Base-by-base conservation (phyloP, 2,329 filamentous ascomycete genomes). In the Trichoderma sp. region DNA sequence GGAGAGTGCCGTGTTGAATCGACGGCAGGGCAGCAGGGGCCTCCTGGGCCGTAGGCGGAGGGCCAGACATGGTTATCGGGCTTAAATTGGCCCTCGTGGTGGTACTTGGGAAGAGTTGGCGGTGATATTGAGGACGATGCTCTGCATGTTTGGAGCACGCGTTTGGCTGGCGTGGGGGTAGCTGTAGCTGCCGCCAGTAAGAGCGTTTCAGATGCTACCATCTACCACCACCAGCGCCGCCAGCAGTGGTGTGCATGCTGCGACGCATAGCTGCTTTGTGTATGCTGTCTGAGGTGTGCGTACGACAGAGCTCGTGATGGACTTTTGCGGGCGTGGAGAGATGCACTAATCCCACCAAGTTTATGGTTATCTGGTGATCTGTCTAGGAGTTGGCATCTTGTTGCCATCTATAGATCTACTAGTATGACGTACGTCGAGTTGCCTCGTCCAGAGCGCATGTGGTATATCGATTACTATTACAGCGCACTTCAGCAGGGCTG, bases 1-100 rank as follows among this genome's bases (percentile, higher is more conserved):
- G 68, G 6, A 69, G 61, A 53, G 8, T 55, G 58, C 49, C 64
- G 10, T 56, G n/a, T 31, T 66, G 68, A 35, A 61, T n/a, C 21
- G 53, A 35, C 29, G 62, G 24, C 16, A 63, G 55, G 27, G 40
- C 56, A 31, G 66, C 56, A 21, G 49, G 57, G 33, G 57, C 66
- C n/a, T 68, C 66, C 53, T 55, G 56, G 2, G 65, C 40, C 21
- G 33, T 40, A 11, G 37, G 21, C 14, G 65, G 56, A 60, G 43
- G 21, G 33, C 57, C 57, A 24, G 65, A 57, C 65, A 68, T 65
- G 33, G 33, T 14, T n/a, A 16, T 43, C 21, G 63, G 43, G 24
- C 31, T 53, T 7, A 2, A 35, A 33, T 57, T 47, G 24, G 55
- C 10, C 53, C 31, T 13, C 16, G 19, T 59, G 37, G 31, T 37